Evolutionary conservation across 2,329 filamentous ascomycete genomes (phyloP).

Genomic region (Coccinonectria pachysandricola): DNA sequence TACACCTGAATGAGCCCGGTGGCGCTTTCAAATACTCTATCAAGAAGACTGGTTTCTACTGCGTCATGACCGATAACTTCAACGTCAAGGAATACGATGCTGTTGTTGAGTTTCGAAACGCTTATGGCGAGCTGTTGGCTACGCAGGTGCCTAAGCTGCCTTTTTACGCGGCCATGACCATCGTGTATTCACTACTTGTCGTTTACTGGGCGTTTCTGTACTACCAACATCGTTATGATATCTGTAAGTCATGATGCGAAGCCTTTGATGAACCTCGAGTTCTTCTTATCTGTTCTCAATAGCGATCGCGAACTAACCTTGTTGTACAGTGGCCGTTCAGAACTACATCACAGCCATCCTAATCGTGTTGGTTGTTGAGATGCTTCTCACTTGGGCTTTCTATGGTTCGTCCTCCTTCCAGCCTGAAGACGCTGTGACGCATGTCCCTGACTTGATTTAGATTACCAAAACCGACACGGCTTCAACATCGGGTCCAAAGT

Average conservation of each 20-base stretch:
- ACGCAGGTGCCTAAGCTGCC: slow-evolving; percentile 95
- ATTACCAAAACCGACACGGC: slow-evolving; percentile 86
- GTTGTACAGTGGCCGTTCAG: slow-evolving; percentile 67
- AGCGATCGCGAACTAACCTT: too few species aligned
- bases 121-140: slow-evolving; percentile 89
- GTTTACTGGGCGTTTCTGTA: slow-evolving; percentile 89
- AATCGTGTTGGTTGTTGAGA: slow-evolving; percentile 87
- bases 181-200: slow-evolving; percentile 81
- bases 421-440: not conserved
- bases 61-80: slow-evolving; percentile 69
- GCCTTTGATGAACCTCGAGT: too few species aligned
- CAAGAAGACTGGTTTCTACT: slow-evolving; percentile 91
- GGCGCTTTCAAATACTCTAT: slow-evolving; percentile 70
- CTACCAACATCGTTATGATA: slow-evolving; percentile 87
- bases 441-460: slow-evolving; percentile 35
- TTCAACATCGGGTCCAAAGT: slow-evolving; percentile 74
- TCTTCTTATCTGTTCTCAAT: too few species aligned
- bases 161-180: slow-evolving; percentile 90
- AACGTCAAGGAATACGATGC: slow-evolving; percentile 61
- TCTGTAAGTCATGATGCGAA: too few species aligned
- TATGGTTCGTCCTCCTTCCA: slow-evolving; percentile 51
- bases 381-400: slow-evolving; percentile 98
- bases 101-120: slow-evolving; percentile 85
- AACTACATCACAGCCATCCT: slow-evolving; percentile 98
- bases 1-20: slow-evolving; percentile 72